Evolutionary conservation across 148 eudicot genomes (phyloP), one percentile per base, ranked within the genome.

Genomic region (Hydrangea macrophylla): DNA sequence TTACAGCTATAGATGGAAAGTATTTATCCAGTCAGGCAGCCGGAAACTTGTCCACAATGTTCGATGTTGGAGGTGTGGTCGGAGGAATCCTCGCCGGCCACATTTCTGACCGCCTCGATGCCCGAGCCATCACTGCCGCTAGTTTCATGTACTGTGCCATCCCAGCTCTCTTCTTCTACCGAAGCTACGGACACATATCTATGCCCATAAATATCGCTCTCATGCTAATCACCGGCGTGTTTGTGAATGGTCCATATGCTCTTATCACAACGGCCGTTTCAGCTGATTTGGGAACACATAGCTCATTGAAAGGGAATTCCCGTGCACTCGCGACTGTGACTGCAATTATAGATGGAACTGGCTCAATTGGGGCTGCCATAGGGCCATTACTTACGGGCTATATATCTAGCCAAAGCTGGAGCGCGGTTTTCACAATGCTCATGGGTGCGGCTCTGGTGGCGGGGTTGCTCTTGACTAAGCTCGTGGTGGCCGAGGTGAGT

Each of bases 191-290:
- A 3, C 80, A 79, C 73, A 18, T 73, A 13, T 90, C 90, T 59
- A 40, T 90, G 54, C 69, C 86, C 24, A 32, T 78, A 28, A 94
- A 94, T 36, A 69, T 80, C 24, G 15, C 40, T 67, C 92, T 94
- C 75, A 82, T 90, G 88, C 64, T 94, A 39, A 37, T 86, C 5
- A 74, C 95, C 0, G 98, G 98, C 26, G 55, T 88, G 81, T 86
- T 94, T 62, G 98, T 94, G 33, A 94, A 94, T 40, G 98, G 92
- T 18, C 98, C 98, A 1, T 94, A 94, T 31, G 97, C 98, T 25
- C 85, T 94, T 2, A 94, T 94, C 56, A 90, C 98, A 35, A 94
- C 98, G 0, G 98, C 98, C 0, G 97, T 94, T 17, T 94, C 98
- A 24, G 92, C 97, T 2, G 98, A 94, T 72, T 83, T 94, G 1